These are phyloP conservation scores for Cicer cuneatum DNA, from an alignment of 306 rosid genomes.

Conservation along the genomic window DNA sequence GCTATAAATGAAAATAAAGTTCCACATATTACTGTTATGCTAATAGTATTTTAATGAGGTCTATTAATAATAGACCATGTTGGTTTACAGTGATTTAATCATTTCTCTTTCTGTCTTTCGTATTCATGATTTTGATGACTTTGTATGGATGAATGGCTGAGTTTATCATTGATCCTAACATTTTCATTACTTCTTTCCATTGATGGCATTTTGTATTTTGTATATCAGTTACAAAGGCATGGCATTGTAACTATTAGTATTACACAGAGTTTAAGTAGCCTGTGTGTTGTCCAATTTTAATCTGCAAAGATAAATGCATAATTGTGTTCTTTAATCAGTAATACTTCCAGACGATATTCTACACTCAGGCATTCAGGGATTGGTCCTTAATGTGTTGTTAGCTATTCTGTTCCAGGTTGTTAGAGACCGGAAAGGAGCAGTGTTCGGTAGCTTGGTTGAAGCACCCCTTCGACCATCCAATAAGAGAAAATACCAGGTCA, in stretches of 20 bases:
- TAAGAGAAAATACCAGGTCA: slow-evolving; percentile 88
- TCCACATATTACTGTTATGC: neutral
- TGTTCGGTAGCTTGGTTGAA: slow-evolving; percentile 93
- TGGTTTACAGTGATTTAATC: slow-evolving; percentile 8
- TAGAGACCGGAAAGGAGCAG: slow-evolving; percentile 89
- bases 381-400: slow-evolving; percentile 31
- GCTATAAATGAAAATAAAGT: slow-evolving; percentile 9
- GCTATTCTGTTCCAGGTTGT: slow-evolving; percentile 68
- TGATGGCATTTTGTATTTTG: slow-evolving; percentile 13
- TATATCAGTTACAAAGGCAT: slow-evolving; percentile 14
- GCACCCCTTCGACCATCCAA: slow-evolving; percentile 81
- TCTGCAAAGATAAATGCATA: slow-evolving; percentile 14
- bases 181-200: neutral
- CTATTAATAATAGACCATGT: slow-evolving; percentile 13
- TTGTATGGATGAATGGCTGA: slow-evolving; percentile 2
- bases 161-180: slow-evolving; percentile 12
- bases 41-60: neutral
- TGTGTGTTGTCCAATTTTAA: slow-evolving; percentile 5
- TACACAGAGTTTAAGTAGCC: neutral
- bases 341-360: slow-evolving; percentile 3
- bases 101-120: slow-evolving; percentile 6
- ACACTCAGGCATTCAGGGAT: neutral
- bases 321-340: slow-evolving; percentile 21
- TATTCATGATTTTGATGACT: neutral
- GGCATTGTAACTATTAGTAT: neutral